Evolutionary conservation across 2,329 filamentous ascomycete genomes (phyloP).

Genomic region (Fonsecaea pedrosoi): DNA sequence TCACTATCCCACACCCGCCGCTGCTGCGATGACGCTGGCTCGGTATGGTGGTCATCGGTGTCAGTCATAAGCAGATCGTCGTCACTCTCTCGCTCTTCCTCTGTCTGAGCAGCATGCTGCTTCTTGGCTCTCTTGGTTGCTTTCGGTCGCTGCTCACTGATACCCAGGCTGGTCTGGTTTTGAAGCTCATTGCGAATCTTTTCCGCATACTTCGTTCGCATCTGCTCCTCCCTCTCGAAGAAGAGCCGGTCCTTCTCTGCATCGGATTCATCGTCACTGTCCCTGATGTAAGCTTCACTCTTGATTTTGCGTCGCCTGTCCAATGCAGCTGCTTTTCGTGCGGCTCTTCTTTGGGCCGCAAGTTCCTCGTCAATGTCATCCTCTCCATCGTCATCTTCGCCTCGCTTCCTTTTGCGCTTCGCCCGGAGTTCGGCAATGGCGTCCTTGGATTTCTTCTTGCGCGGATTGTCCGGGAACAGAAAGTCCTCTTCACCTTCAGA

Average conservation of each 20-base stretch:
- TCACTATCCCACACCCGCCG: conserved; percentile 24
- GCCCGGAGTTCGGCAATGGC: conserved; percentile 64
- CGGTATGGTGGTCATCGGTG: conserved; percentile 27
- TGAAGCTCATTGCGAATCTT: conserved; percentile 56
- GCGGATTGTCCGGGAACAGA: conserved; percentile 67
- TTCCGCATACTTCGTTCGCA: conserved; percentile 58
- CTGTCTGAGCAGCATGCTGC: not conserved
- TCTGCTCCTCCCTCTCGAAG: conserved; percentile 75
- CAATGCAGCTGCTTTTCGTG: conserved; percentile 70
- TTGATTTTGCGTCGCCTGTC: conserved; percentile 83
- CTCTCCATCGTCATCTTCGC: conserved; percentile 53
- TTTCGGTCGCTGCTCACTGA: conserved; percentile 12
- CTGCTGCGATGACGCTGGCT: conserved; percentile 31
- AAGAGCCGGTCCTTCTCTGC: conserved; percentile 75
- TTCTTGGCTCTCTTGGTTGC: conserved; percentile 26
- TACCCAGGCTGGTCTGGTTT: conserved; percentile 54
- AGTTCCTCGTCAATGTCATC: conserved; percentile 69
- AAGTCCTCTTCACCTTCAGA: conserved; percentile 65
- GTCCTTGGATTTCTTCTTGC: conserved; percentile 53
- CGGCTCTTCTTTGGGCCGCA: conserved; percentile 64
- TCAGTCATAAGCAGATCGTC: conserved; percentile 35
- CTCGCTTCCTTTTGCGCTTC: conserved; percentile 60
- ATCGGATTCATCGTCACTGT: conserved; percentile 89
- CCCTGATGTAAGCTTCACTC: conserved; percentile 79
- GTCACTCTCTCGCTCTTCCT: conserved; percentile 30